These are phyloP conservation scores for Xylaria sp. DNA, from an alignment of 2,329 filamentous ascomycete genomes.

Conservation along the genomic window DNA sequence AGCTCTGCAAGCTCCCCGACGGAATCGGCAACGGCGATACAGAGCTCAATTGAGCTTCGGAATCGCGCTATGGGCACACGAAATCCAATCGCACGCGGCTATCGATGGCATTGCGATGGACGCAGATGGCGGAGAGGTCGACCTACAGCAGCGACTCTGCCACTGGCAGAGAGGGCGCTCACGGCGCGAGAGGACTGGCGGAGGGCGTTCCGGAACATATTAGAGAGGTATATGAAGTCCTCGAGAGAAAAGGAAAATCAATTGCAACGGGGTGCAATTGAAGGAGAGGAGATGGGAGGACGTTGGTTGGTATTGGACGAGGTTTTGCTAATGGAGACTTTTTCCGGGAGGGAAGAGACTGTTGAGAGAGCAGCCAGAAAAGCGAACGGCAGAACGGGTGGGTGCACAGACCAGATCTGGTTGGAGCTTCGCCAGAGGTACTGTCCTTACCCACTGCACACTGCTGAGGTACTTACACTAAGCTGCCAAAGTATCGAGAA, in stretches of 20 bases:
- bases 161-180: constrained; percentile 90
- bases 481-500: background rate
- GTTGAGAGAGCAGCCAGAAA: constrained; percentile 35
- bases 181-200: constrained; percentile 95
- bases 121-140: constrained; percentile 52
- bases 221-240: constrained; percentile 64
- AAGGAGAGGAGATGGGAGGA: constrained; percentile 67
- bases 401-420: constrained; percentile 37
- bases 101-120: constrained; percentile 60
- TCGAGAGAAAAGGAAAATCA: constrained; percentile 64
- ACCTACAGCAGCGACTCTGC: constrained; percentile 96
- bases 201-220: constrained; percentile 98
- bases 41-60: constrained; percentile 55
- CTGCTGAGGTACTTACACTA: background rate
- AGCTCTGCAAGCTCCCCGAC: constrained; percentile 54
- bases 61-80: constrained; percentile 47
- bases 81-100: constrained; percentile 53
- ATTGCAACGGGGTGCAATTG: constrained; percentile 76
- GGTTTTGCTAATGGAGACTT: constrained; percentile 48
- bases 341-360: constrained; percentile 43
- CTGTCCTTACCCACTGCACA: background rate
- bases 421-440: background rate
- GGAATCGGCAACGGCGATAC: constrained; percentile 46
- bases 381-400: constrained; percentile 40
- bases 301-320: constrained; percentile 48